Conservation (phyloP, 2,329 filamentous ascomycete genomes). For the Alternaria burnsii region DNA sequence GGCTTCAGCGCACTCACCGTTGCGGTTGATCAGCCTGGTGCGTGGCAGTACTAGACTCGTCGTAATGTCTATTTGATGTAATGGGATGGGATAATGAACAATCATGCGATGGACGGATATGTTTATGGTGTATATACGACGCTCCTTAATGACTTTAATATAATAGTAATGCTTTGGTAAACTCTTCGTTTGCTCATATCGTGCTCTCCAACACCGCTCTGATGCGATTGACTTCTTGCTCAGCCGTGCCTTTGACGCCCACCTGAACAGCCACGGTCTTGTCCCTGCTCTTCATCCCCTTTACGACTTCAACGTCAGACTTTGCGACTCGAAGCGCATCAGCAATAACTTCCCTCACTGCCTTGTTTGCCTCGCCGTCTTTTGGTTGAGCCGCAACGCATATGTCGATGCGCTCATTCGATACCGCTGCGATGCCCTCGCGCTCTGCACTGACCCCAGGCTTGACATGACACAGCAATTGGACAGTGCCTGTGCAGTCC, state of each 20-base stretch:
- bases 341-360: slow-evolving; percentile 69
- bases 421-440: slow-evolving; percentile 67
- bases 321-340: slow-evolving; percentile 69
- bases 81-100: slow-evolving; percentile 2
- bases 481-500: slow-evolving; percentile 49
- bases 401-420: slow-evolving; percentile 67
- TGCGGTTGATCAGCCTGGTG: slow-evolving; percentile 35
- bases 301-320: slow-evolving; percentile 68
- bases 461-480: slow-evolving; percentile 72
- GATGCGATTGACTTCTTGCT: slow-evolving; percentile 37
- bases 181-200: not conserved
- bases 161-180: slow-evolving; percentile 16
- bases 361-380: slow-evolving; percentile 74
- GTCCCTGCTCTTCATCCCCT: slow-evolving; percentile 69
- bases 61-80: slow-evolving; percentile 14
- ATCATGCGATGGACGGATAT: slow-evolving; percentile 3
- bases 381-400: slow-evolving; percentile 71
- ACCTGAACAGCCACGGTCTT: slow-evolving; percentile 60
- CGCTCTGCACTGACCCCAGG: slow-evolving; percentile 69
- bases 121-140: slow-evolving; percentile 18
- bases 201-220: slow-evolving; percentile 15
- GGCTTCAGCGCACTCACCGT: slow-evolving; percentile 46
- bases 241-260: slow-evolving; percentile 20
- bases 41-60: slow-evolving; percentile 48
- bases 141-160: slow-evolving; percentile 28